phyloP scores from a whole-genome alignment of 2,329 filamentous ascomycete genomes.

The Macrophomina phaseolina region DNA sequence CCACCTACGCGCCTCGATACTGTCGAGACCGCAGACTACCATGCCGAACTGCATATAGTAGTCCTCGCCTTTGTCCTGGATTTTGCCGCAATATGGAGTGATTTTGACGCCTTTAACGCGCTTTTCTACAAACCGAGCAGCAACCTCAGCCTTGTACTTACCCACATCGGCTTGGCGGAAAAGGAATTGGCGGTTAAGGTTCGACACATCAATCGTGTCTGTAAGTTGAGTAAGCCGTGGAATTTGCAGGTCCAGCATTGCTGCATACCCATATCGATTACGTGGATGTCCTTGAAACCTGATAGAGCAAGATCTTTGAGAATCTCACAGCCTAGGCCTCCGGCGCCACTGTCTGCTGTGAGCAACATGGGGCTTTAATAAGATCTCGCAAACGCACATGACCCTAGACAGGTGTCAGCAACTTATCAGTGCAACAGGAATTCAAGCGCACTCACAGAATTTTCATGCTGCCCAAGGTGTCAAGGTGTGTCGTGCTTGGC shows the following conservation, averaged over 20 bases:
- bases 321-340: slow-evolving; percentile 93
- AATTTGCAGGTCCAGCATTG: not conserved
- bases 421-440: not conserved
- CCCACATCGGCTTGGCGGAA: slow-evolving; percentile 93
- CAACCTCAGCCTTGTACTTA: slow-evolving; percentile 90
- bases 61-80: slow-evolving; percentile 94
- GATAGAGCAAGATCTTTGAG: slow-evolving; percentile 95
- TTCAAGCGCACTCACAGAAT: slow-evolving; percentile 66
- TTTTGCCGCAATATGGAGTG: slow-evolving; percentile 90
- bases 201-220: slow-evolving; percentile 99
- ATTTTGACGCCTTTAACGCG: slow-evolving; percentile 91
- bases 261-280: slow-evolving; percentile 92
- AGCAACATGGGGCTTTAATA: slow-evolving; percentile 40
- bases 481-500: slow-evolving; percentile 58
- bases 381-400: slow-evolving; percentile 41
- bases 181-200: slow-evolving; percentile 95
- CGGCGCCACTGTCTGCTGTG: slow-evolving; percentile 73
- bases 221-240: slow-evolving; percentile 27
- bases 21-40: slow-evolving; percentile 92
- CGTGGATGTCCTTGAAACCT: slow-evolving; percentile 95
- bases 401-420: slow-evolving; percentile 34
- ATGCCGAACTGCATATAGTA: slow-evolving; percentile 98
- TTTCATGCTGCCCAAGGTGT: slow-evolving; percentile 43
- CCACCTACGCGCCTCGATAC: slow-evolving; percentile 96
- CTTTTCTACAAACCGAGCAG: slow-evolving; percentile 87